Conservation (phyloP, 371 early-diverging fungal species). For the Cladochytrium tenue region DNA sequence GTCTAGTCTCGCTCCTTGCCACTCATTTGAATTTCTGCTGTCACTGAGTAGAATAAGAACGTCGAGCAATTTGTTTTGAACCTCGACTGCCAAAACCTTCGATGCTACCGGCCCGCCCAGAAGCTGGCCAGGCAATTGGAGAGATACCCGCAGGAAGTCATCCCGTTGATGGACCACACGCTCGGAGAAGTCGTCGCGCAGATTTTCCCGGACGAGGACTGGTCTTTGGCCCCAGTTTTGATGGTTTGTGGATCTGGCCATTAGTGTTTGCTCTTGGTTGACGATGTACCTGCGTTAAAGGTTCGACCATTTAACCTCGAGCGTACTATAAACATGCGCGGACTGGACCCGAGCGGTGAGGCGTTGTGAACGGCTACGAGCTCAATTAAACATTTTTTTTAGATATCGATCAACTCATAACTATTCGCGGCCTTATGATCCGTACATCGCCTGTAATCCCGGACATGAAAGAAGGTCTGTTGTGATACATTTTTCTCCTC, state of each 20-base stretch:
- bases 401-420: slow-evolving; percentile 97
- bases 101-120: slow-evolving; percentile 62
- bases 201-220: not conserved
- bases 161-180: slow-evolving; percentile 93
- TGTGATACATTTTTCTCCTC: not conserved
- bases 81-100: slow-evolving; percentile 85
- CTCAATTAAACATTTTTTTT: not conserved
- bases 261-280: too few species aligned
- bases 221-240: not conserved
- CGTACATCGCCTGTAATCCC: slow-evolving; percentile 93
- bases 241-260: too few species aligned
- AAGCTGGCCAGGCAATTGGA: slow-evolving; percentile 84
- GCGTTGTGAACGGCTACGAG: slow-evolving; percentile 3
- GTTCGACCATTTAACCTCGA: slow-evolving; percentile 92
- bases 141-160: slow-evolving; percentile 97
- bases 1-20: not conserved
- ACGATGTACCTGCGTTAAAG: slow-evolving; percentile 29
- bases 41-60: slow-evolving; percentile 17
- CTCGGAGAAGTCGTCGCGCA: slow-evolving; percentile 76
- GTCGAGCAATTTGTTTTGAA: slow-evolving; percentile 63
- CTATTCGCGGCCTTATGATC: slow-evolving; percentile 94
- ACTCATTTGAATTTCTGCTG: not conserved
- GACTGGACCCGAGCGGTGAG: slow-evolving; percentile 79
- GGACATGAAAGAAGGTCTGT: slow-evolving; percentile 80
- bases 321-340: slow-evolving; percentile 84